Conservation (phyloP, 345 rosid genomes). For the Citrus unshiu region DNA sequence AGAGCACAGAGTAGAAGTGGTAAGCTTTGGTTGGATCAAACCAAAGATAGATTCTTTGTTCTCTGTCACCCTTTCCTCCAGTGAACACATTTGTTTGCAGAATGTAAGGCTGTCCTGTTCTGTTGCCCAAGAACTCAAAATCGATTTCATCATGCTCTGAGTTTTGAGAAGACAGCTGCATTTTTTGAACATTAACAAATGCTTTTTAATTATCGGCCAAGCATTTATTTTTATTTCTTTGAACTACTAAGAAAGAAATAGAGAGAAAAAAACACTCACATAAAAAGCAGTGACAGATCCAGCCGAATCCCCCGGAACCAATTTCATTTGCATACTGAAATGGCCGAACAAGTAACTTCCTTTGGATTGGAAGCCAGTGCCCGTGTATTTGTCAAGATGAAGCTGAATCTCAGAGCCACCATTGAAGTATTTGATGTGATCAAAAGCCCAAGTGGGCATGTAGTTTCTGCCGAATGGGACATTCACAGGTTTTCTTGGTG, state of each 20-base stretch:
- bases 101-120: constrained; percentile 76
- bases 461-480: constrained; percentile 83
- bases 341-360: constrained; percentile 81
- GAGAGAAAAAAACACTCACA: constrained; percentile 31
- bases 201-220: background rate
- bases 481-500: constrained; percentile 51
- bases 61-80: constrained; percentile 77
- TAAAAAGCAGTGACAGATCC: constrained; percentile 88
- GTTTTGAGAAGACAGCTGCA: constrained; percentile 80
- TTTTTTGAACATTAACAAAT: background rate
- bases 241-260: background rate
- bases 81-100: constrained; percentile 81
- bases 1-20: constrained; percentile 67
- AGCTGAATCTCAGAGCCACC: constrained; percentile 77
- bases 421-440: constrained; percentile 78
- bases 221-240: background rate
- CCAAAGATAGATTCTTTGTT: constrained; percentile 80
- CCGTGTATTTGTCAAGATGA: constrained; percentile 72
- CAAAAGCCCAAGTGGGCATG: constrained; percentile 84
- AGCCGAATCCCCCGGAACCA: constrained; percentile 80
- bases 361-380: constrained; percentile 88
- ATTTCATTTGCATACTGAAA: constrained; percentile 78
- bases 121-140: constrained; percentile 90
- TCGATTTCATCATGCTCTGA: constrained; percentile 89
- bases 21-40: constrained; percentile 65